phyloP scores from a whole-genome alignment of 495 filamentous ascomycete species.

The Neurospora sp. region DNA sequence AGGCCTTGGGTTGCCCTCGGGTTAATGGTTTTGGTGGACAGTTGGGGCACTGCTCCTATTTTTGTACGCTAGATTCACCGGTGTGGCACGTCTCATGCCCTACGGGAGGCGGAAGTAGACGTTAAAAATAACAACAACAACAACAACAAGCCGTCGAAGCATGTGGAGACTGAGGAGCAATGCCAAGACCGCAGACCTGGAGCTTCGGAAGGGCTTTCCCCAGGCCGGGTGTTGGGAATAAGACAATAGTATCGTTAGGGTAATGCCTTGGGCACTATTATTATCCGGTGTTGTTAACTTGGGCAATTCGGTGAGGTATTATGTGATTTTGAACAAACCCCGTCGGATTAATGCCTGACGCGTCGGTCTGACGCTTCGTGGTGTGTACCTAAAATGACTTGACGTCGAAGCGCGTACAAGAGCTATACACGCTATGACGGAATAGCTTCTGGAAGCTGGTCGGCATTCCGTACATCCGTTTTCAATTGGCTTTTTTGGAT shows the following conservation, averaged over 20 bases:
- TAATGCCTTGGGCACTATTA: background rate
- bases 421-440: background rate
- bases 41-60: no score
- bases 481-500: background rate
- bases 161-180: background rate
- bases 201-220: background rate
- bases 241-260: background rate
- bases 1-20: no score
- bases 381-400: background rate
- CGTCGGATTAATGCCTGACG: background rate
- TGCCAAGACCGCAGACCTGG: background rate
- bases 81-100: no score
- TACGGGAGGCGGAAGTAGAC: no score
- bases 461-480: background rate
- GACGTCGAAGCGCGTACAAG: background rate
- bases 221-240: background rate
- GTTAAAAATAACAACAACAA: no score
- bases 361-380: background rate
- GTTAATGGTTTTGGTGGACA: no score
- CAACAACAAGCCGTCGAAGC: background rate
- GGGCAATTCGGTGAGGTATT: background rate
- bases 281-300: background rate
- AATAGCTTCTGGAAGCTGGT: background rate
- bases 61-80: no score
- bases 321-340: background rate